Evolutionary conservation across 352 stramenopile genomes (phyloP).

Genomic region (Blastocystis sp.): DNA sequence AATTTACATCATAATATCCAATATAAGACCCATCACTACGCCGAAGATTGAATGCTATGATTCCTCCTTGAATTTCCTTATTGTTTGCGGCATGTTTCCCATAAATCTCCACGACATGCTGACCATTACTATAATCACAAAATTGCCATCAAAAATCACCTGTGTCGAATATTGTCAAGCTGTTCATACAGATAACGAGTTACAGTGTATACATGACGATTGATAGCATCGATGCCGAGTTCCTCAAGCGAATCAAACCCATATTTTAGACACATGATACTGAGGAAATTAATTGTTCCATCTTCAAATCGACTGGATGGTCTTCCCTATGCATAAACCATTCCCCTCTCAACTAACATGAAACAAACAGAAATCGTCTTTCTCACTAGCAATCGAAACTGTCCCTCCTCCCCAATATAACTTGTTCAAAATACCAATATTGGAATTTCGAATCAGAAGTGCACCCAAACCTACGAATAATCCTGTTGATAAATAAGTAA

Average conservation of each 20-base stretch:
- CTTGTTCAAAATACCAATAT: constrained; percentile 68
- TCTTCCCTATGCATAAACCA: constrained; percentile 12
- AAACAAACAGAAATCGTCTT: not conserved
- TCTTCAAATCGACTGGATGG: constrained; percentile 69
- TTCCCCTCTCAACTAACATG: not conserved
- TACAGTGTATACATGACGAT: constrained; percentile 51
- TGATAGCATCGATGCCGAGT: constrained; percentile 72
- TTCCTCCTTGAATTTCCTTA: constrained; percentile 68
- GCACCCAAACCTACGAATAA: constrained; percentile 71
- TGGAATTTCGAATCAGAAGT: constrained; percentile 74
- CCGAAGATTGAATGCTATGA: constrained; percentile 75
- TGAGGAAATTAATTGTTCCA: constrained; percentile 76
- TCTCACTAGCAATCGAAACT: constrained; percentile 39
- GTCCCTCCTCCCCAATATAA: constrained; percentile 75
- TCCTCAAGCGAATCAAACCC: constrained; percentile 74
- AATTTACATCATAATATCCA: constrained; percentile 78
- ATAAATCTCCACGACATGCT: constrained; percentile 74
- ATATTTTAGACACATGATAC: constrained; percentile 73
- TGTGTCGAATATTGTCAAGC: not conserved
- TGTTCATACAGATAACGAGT: constrained; percentile 57
- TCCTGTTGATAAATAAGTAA: not conserved
- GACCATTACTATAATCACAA: constrained; percentile 71
- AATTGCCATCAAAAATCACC: not conserved
- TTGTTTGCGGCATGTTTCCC: constrained; percentile 70
- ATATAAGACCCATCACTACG: constrained; percentile 74